Evolutionary conservation across 176 grass and related monocot genomes (phyloP).

Genomic region (Puccinellia tenuiflora): DNA sequence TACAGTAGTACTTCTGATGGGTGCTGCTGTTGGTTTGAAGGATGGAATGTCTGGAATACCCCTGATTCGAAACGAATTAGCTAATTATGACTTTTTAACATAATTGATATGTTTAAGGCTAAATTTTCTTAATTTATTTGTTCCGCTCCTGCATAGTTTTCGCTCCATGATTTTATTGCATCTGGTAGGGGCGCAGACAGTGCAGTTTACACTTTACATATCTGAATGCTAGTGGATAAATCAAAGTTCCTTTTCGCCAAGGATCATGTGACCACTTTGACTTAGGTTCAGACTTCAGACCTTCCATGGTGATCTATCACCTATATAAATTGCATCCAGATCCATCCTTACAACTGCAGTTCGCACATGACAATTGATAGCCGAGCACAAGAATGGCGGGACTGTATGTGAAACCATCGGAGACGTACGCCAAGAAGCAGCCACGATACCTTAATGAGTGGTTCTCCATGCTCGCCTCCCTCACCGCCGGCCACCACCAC

Average conservation of each 20-base stretch:
- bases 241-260: background rate
- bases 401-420: conserved; percentile 33
- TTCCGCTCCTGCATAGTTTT: background rate
- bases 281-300: conserved; percentile 16
- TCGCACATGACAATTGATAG: background rate
- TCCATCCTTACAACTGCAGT: background rate
- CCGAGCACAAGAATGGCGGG: conserved; percentile 36
- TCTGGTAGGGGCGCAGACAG: background rate
- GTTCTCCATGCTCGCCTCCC: conserved; percentile 47
- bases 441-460: conserved; percentile 52
- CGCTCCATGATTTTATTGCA: background rate
- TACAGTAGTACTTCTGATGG: no score
- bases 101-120: no score
- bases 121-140: no score
- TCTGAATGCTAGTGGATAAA: conserved; percentile 4
- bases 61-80: no score
- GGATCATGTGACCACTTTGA: conserved; percentile 18
- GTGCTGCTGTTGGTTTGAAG: no score
- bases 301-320: background rate
- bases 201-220: background rate
- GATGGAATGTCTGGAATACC: no score
- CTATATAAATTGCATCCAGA: conserved; percentile 20
- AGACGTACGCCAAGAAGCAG: conserved; percentile 43
- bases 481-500: conserved; percentile 38
- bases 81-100: no score